Base-by-base conservation (phyloP, 2,329 filamentous ascomycete species). In the Madurella mycetomatis region DNA sequence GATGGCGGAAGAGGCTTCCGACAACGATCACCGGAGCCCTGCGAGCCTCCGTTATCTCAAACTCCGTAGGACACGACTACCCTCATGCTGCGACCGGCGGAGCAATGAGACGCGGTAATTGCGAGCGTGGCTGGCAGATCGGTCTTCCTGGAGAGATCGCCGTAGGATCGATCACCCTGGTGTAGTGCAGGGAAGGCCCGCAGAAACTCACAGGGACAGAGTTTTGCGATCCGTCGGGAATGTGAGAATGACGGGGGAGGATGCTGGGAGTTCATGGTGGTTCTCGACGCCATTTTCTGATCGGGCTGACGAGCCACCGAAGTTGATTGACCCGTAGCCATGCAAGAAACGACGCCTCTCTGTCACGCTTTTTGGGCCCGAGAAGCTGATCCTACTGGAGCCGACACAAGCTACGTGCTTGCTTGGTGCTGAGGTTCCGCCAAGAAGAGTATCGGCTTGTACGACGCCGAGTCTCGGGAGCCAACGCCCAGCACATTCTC, bases 1-100 rank as follows among this genome's bases (percentile, higher is more conserved):
- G 18, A 41, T 41, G n/a, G 41, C 49, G 51, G 51, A 47, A 52
- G 16, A 49, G 7, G 41, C 9, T 47, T 52, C 51, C 55, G 55
- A 41, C 15, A 30, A 44, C 31, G 15, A 47, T 39, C 17, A 47
- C 16, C 48, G 51, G 51, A 17, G 3, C 25, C 55, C 51, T 57
- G 15, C 17, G 40, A 51, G 39, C 47, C 55, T 51, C 47, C 32
- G 51, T 53, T 43, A 51, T 19, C 42, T 34, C 37, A 43, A 25
- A 4, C 4, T 47, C 30, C 32, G 5, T 18, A 16, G 30, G 51
- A 40, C 47, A 51, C 43, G 41, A 31, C n/a, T 25, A 45, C 41
- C 49, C 43, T 17, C 19, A 31, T n/a, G 18, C 39, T n/a, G 15
- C 53, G 48, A 52, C 48, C 39, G 16, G 34, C 18, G 7, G 15